Evolutionary conservation across 768 basidiomycete species (phyloP).

Genomic region (Butyriboletus loyo): DNA sequence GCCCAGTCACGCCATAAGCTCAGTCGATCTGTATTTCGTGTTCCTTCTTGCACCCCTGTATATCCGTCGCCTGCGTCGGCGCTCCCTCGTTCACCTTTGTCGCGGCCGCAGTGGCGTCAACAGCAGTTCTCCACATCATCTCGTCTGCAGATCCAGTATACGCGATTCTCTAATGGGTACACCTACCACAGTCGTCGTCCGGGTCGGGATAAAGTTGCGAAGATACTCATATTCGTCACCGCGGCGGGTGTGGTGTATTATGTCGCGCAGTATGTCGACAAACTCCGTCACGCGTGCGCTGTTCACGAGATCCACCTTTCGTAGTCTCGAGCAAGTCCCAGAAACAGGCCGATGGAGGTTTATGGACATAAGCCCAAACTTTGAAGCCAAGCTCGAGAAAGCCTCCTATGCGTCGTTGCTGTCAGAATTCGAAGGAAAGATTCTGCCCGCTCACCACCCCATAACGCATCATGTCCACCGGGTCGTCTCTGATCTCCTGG

Average conservation of each 20-base stretch:
- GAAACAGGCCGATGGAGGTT: slow-evolving; percentile 89
- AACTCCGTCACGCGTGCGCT: neutral
- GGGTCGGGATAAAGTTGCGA: slow-evolving; percentile 7
- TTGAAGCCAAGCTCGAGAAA: slow-evolving; percentile 55
- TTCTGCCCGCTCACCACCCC: slow-evolving; percentile 68
- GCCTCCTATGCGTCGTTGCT: slow-evolving; percentile 42
- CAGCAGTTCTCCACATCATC: slow-evolving; percentile 23
- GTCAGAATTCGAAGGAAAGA: slow-evolving; percentile 46
- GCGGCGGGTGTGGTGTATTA: slow-evolving; percentile 25
- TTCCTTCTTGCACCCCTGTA: neutral
- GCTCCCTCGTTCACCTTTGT: neutral
- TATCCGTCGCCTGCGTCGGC: neutral
- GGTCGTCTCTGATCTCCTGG: slow-evolving; percentile 67
- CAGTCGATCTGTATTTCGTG: neutral
- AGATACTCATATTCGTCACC: slow-evolving; percentile 16
- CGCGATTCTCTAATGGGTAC: slow-evolving; percentile 21
- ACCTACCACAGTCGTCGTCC: slow-evolving; percentile 3
- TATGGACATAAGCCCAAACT: slow-evolving; percentile 66
- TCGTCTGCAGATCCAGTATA: slow-evolving; percentile 23
- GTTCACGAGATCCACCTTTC: neutral
- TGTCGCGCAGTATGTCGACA: slow-evolving; percentile 27
- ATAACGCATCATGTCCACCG: slow-evolving; percentile 63
- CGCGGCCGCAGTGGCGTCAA: neutral
- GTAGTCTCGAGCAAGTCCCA: slow-evolving; percentile 77
- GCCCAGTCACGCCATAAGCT: neutral